phyloP scores from a whole-genome alignment of 108 stramenopile species.

The Cyclotella baltica region DNA sequence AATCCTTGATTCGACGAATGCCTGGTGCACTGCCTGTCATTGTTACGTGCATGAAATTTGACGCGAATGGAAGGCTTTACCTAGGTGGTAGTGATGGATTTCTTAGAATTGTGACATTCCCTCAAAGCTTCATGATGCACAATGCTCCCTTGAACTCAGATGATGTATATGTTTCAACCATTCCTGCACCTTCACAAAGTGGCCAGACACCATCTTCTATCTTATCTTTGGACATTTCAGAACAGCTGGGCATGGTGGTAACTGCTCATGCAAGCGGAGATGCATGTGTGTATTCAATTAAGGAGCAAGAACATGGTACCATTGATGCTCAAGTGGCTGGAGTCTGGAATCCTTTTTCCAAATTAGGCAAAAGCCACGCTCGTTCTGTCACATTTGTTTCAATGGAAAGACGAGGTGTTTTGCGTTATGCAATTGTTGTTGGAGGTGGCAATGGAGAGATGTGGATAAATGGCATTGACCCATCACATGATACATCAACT shows the following conservation, averaged over 20 bases:
- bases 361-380: constrained; percentile 21
- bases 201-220: constrained; percentile 29
- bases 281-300: constrained; percentile 36
- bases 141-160: not conserved
- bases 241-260: constrained; percentile 35
- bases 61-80: constrained; percentile 53
- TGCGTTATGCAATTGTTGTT: constrained; percentile 30
- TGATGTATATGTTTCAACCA: constrained; percentile 13
- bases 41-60: constrained; percentile 63
- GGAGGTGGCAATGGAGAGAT: constrained; percentile 55
- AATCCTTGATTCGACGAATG: constrained; percentile 17
- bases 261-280: constrained; percentile 44
- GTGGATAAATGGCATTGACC: constrained; percentile 40
- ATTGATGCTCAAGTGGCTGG: constrained; percentile 15
- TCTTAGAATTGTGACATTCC: constrained; percentile 37
- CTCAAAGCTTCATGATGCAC: not conserved
- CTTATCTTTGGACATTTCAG: constrained; percentile 47
- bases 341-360: constrained; percentile 42
- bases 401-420: not conserved
- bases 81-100: constrained; percentile 61
- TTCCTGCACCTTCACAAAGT: not conserved
- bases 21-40: constrained; percentile 24
- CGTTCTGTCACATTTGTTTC: constrained; percentile 47
- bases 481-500: not conserved
- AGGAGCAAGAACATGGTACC: constrained; percentile 12